phyloP scores from a whole-genome alignment of 2,329 filamentous ascomycete genomes.

The Aspergillus jensenii region DNA sequence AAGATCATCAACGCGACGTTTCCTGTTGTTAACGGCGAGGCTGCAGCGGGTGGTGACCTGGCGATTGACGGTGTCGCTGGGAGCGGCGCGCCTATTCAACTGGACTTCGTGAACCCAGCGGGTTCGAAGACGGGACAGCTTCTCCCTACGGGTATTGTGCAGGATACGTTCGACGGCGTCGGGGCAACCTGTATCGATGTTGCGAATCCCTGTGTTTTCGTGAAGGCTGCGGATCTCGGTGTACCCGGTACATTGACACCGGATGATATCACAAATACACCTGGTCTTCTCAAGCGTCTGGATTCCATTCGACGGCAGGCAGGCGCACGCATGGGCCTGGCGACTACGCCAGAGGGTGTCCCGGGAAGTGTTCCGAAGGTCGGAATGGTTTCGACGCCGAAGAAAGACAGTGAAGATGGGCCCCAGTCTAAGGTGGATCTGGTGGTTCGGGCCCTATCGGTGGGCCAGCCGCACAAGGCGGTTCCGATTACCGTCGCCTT shows the following conservation, averaged over 20 bases:
- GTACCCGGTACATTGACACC: constrained; percentile 48
- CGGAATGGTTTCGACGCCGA: constrained; percentile 49
- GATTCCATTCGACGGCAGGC: constrained; percentile 59
- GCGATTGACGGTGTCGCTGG: constrained; percentile 65
- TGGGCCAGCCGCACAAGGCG: constrained; percentile 58
- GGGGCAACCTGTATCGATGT: constrained; percentile 62
- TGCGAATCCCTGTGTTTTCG: constrained; percentile 64
- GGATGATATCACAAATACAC: constrained; percentile 51
- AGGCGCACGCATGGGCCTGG: constrained; percentile 62
- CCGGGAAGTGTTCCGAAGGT: constrained; percentile 64
- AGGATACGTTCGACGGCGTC: constrained; percentile 54
- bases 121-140: constrained; percentile 64
- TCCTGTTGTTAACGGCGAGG: constrained; percentile 49
- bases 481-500: constrained; percentile 58
- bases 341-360: constrained; percentile 43
- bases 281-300: constrained; percentile 47
- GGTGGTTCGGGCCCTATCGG: constrained; percentile 53
- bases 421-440: constrained; percentile 35
- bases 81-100: constrained; percentile 55
- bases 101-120: constrained; percentile 63
- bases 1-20: constrained; percentile 64
- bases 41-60: constrained; percentile 55
- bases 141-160: constrained; percentile 58
- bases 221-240: constrained; percentile 55
- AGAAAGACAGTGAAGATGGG: not conserved